Evolutionary conservation across 1,139 yeast genomes (phyloP).

Genomic region (Pichia sp.): DNA sequence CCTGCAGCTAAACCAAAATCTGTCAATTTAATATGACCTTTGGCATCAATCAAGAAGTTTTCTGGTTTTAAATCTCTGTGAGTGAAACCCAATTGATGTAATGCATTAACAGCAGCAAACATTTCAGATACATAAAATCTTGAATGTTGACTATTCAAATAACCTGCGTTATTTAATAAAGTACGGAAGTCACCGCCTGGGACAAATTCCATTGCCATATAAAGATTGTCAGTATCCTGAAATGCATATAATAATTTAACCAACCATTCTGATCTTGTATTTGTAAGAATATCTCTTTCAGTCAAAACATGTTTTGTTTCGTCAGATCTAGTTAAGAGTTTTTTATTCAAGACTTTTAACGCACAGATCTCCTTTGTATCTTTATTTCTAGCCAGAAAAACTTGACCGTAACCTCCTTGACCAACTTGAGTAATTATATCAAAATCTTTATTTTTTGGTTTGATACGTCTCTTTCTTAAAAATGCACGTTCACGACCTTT

Average conservation of each 20-base stretch:
- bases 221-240: constrained; percentile 86
- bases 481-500: constrained; percentile 78
- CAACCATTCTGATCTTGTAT: constrained; percentile 92
- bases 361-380: constrained; percentile 97
- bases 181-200: constrained; percentile 99
- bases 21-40: constrained; percentile 93
- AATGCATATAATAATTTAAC: constrained; percentile 91
- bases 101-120: constrained; percentile 90
- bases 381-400: constrained; percentile 85
- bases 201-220: constrained; percentile 96
- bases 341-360: constrained; percentile 83
- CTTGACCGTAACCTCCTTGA: constrained; percentile 99
- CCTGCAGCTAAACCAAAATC: constrained; percentile 99
- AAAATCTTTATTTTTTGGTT: constrained; percentile 91
- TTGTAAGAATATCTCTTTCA: constrained; percentile 92
- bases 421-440: constrained; percentile 97
- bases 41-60: constrained; percentile 86
- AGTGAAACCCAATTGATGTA: constrained; percentile 92
- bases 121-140: constrained; percentile 92
- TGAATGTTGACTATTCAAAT: constrained; percentile 89
- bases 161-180: constrained; percentile 84
- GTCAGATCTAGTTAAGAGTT: constrained; percentile 76
- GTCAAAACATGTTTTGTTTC: constrained; percentile 95
- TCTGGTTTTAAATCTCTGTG: constrained; percentile 98
- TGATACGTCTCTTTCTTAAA: constrained; percentile 79